These are phyloP conservation scores for Colletotrichum phormii DNA, from an alignment of 2,329 filamentous ascomycete species.

Conservation along the genomic window DNA sequence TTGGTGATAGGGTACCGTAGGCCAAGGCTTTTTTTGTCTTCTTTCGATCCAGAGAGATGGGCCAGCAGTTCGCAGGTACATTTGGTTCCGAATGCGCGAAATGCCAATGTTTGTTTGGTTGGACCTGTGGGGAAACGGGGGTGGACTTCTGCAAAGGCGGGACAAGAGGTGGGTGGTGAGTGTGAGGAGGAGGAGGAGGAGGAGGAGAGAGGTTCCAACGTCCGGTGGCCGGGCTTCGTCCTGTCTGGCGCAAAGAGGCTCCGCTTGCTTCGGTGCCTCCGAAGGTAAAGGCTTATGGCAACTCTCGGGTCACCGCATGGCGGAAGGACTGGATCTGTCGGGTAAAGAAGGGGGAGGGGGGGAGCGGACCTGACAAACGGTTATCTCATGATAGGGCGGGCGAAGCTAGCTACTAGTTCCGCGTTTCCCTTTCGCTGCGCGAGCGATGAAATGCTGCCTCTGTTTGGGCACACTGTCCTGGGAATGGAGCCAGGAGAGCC, in stretches of 20 bases:
- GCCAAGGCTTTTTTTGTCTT: constrained; percentile 12
- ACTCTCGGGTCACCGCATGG: neutral
- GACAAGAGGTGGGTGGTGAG: neutral
- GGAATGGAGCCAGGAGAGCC: neutral
- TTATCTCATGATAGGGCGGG: constrained; percentile 18
- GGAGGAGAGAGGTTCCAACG: constrained; percentile 1
- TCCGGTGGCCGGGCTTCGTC: constrained; percentile 7
- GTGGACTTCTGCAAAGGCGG: neutral
- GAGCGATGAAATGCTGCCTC: neutral
- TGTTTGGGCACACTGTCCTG: neutral
- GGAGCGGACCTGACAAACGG: constrained; percentile 9
- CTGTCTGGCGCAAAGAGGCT: constrained; percentile 17
- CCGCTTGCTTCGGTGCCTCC: constrained; percentile 34
- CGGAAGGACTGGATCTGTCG: neutral
- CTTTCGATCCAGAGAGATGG: neutral
- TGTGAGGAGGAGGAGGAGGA: too few species aligned
- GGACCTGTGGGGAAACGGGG: neutral
- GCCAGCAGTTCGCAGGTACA: neutral
- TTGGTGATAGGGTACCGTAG: neutral
- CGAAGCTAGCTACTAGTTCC: neutral
- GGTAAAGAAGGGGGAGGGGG: neutral
- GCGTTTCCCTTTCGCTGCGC: neutral
- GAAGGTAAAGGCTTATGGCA: neutral
- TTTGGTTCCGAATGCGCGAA: too few species aligned
- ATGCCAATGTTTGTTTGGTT: neutral